Percentiles rank a stretch among this genome's conserved stretches.
phyloP scores from a whole-genome alignment of 2,329 filamentous ascomycete species.

The Aspergillus neoniger region DNA sequence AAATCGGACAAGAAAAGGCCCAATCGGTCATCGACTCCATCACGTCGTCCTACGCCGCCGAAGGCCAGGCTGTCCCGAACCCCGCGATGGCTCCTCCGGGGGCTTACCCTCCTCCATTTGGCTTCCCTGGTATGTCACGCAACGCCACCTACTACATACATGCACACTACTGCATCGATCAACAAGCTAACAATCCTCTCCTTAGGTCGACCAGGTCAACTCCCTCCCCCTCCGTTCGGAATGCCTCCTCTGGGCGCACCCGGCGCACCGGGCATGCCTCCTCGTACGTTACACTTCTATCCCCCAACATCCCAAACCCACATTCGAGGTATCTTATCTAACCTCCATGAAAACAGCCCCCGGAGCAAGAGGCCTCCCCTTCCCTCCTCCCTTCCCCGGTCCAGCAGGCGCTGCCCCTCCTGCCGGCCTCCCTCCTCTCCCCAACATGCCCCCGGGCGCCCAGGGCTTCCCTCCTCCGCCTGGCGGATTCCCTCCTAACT shows the following conservation, averaged over 20 bases:
- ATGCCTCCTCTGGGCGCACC: slow-evolving; percentile 47
- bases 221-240: slow-evolving; percentile 62
- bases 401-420: slow-evolving; percentile 40
- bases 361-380: slow-evolving; percentile 56
- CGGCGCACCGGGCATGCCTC: slow-evolving; percentile 45
- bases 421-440: slow-evolving; percentile 38
- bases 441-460: slow-evolving; percentile 39
- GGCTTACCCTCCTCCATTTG: slow-evolving; percentile 58
- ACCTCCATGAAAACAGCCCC: slow-evolving; percentile 47
- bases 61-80: slow-evolving; percentile 84
- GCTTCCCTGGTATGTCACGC: slow-evolving; percentile 59
- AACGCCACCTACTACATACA: neutral
- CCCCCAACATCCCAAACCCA: neutral
- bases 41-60: slow-evolving; percentile 90
- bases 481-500: slow-evolving; percentile 40
- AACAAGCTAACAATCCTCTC: slow-evolving; percentile 1
- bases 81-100: slow-evolving; percentile 71
- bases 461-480: slow-evolving; percentile 26
- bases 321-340: neutral
- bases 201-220: slow-evolving; percentile 39
- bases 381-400: slow-evolving; percentile 51
- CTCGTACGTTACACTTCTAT: slow-evolving; percentile 53
- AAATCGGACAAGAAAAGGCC: slow-evolving; percentile 98
- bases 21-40: slow-evolving; percentile 98
- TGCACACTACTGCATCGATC: neutral